A percentile compares a stretch with the other conserved stretches of the same genome.
phyloP scores from a whole-genome alignment of 202 grass and related monocot genomes.

The Panicum hallii region DNA sequence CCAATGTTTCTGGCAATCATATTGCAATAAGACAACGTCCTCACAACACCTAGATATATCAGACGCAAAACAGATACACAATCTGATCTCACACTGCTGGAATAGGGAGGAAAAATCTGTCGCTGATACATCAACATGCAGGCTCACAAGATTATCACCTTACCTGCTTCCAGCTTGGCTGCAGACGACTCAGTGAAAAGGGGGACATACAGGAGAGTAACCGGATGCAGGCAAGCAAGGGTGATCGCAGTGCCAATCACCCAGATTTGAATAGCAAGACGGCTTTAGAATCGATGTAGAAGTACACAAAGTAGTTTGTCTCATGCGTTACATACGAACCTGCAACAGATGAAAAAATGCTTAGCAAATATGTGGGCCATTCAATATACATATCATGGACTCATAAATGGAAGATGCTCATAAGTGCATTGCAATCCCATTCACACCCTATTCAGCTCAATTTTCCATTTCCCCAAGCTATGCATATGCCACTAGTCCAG shows the following conservation, averaged over 20 bases:
- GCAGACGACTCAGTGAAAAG: background rate
- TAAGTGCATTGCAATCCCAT: slow-evolving; percentile 16
- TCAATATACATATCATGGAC: background rate
- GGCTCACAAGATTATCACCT: slow-evolving; percentile 32
- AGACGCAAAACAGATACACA: slow-evolving; percentile 37
- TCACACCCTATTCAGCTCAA: background rate
- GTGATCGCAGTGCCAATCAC: slow-evolving; percentile 42
- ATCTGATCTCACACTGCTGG: slow-evolving; percentile 46
- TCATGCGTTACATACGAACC: slow-evolving; percentile 94
- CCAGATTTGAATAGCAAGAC: slow-evolving; percentile 96
- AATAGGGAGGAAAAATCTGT: background rate
- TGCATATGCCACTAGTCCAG: background rate
- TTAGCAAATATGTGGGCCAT: slow-evolving; percentile 3
- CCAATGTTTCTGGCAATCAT: slow-evolving; percentile 35
- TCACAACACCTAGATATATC: slow-evolving; percentile 54
- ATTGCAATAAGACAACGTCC: slow-evolving; percentile 51
- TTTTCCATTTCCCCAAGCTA: background rate
- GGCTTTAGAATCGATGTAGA: slow-evolving; percentile 89
- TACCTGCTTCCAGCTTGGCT: slow-evolving; percentile 40
- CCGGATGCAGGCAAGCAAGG: background rate
- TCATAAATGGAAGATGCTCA: slow-evolving; percentile 2
- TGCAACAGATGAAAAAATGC: slow-evolving; percentile 43
- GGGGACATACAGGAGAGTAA: slow-evolving; percentile 10
- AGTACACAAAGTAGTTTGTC: slow-evolving; percentile 93
- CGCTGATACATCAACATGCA: slow-evolving; percentile 36